Percentiles rank a stretch among this genome's conserved stretches.
Conservation (phyloP, 208 protist genomes). For the Herpetomonas tarakana region DNA sequence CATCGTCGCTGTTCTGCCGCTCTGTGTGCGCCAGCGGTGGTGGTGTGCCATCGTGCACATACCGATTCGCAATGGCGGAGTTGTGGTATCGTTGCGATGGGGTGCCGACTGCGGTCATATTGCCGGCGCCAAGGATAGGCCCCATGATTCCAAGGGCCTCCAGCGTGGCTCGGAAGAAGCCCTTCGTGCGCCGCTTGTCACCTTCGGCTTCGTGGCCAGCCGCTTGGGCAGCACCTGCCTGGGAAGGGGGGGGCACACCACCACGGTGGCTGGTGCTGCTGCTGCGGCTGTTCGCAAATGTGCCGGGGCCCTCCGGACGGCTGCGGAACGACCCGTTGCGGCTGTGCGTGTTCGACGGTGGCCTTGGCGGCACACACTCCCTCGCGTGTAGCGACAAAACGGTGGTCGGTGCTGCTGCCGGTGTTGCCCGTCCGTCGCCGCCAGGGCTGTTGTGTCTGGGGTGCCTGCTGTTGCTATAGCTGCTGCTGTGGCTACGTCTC, state of each 20-base stretch:
- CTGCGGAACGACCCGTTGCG: background rate
- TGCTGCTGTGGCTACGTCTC: too few species aligned
- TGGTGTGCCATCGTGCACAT: background rate
- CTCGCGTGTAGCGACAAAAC: too few species aligned
- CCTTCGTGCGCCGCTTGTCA: background rate
- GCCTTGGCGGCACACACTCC: too few species aligned
- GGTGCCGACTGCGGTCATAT: background rate
- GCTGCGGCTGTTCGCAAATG: background rate
- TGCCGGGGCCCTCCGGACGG: background rate
- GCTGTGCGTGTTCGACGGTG: background rate
- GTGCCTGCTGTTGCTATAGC: too few species aligned
- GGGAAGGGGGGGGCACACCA: too few species aligned
- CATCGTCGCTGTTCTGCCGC: background rate
- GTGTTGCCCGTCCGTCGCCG: too few species aligned
- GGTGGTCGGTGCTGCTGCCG: too few species aligned
- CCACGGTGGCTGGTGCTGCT: too few species aligned
- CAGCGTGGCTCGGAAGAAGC: background rate
- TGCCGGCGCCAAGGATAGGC: background rate
- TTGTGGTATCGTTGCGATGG: background rate
- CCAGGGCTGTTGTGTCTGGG: too few species aligned
- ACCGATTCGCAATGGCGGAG: background rate
- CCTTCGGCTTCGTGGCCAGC: background rate
- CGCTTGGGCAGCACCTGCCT: too few species aligned
- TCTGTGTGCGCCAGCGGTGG: background rate
- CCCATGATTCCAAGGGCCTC: background rate